Evolutionary conservation across 2,329 filamentous ascomycete species (phyloP).

Genomic region (Gaeumannomyces tritici): DNA sequence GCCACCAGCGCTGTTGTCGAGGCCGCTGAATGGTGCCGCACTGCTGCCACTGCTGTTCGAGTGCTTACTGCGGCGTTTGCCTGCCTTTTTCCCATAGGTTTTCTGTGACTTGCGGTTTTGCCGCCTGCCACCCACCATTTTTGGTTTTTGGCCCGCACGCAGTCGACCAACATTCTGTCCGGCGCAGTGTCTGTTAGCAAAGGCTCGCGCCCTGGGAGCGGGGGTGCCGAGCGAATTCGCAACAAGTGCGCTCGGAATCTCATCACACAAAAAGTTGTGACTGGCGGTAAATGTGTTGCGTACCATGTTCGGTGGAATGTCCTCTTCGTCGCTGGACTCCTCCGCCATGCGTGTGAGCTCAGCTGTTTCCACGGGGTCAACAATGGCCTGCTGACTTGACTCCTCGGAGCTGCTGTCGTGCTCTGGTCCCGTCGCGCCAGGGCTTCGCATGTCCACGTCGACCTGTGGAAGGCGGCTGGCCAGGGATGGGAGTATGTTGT

Average conservation of each 20-base stretch:
- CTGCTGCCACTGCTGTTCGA: slow-evolving; percentile 18
- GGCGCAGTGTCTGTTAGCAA: background rate
- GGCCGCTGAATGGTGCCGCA: slow-evolving; percentile 15
- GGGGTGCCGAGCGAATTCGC: background rate
- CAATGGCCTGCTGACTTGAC: slow-evolving; percentile 20
- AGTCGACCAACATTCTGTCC: background rate
- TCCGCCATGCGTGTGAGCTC: slow-evolving; percentile 45
- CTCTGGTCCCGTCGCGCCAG: slow-evolving; percentile 37
- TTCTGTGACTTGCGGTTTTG: slow-evolving; percentile 25
- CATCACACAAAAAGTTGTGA: no score
- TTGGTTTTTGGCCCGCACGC: background rate
- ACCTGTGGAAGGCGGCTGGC: slow-evolving; percentile 36
- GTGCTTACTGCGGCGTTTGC: slow-evolving; percentile 36
- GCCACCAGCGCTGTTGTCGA: slow-evolving; percentile 17
- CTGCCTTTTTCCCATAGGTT: slow-evolving; percentile 37
- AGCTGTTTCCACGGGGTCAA: slow-evolving; percentile 15
- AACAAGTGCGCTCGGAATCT: background rate
- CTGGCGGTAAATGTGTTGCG: slow-evolving; percentile 5
- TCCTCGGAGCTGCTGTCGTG: slow-evolving; percentile 36
- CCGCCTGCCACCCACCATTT: slow-evolving; percentile 1
- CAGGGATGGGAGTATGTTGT: slow-evolving; percentile 48
- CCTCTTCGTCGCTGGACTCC: slow-evolving; percentile 45
- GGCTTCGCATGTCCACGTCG: slow-evolving; percentile 38
- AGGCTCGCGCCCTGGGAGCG: background rate
- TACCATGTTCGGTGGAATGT: slow-evolving; percentile 23